Base-by-base conservation (phyloP, 495 filamentous ascomycete genomes). In the Xylaria cubensis region DNA sequence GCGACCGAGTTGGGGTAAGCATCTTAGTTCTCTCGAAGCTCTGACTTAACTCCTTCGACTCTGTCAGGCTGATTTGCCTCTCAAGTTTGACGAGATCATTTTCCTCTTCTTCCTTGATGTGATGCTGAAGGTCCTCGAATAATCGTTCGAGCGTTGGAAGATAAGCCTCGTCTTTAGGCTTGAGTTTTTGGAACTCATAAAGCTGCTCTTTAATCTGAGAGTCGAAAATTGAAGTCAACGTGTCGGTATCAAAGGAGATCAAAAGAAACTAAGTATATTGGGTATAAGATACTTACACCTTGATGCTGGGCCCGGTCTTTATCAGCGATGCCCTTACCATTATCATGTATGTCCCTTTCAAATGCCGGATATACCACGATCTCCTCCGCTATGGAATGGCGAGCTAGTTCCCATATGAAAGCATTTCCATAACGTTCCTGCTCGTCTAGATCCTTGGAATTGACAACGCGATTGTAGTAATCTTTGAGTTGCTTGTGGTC, bases 341-440 rank as follows among this genome's bases (percentile, higher is more conserved):
- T 76, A 21, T 83, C 80, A 0, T 91, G 64, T 62, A 90, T 68
- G 73, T 89, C 88, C 58, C 32, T 62, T 74, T 92, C 91, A 8
- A 93, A 84, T 0, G 85, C 85, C 0, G 91, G 92, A 78, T 93
- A 93, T 19, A 93, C 84, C 46, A 92, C 86, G 2, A 94, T 78
- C 80, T 93, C 92, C 77, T 93, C 89, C 66, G 83, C 88, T 74
- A 92, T 82, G 0, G 87, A 86, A 75, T 92, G 88, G 10, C 91
- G 86, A 13, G 92, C 88, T 4, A 94, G 81, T 74, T 90, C 89
- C 92, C 91, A 94, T 41, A 89, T 88, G 69, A 93, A 91, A 62
- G 87, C 86, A 68, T 93, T 93, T 77, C 89, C 87, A 79, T 82
- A 93, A 19, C 84, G 80, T 1, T 75, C 79, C 74, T 85, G 85